These are phyloP conservation scores for Fremontodendron californicum DNA, from an alignment of 345 rosid genomes.

Conservation along the genomic window DNA sequence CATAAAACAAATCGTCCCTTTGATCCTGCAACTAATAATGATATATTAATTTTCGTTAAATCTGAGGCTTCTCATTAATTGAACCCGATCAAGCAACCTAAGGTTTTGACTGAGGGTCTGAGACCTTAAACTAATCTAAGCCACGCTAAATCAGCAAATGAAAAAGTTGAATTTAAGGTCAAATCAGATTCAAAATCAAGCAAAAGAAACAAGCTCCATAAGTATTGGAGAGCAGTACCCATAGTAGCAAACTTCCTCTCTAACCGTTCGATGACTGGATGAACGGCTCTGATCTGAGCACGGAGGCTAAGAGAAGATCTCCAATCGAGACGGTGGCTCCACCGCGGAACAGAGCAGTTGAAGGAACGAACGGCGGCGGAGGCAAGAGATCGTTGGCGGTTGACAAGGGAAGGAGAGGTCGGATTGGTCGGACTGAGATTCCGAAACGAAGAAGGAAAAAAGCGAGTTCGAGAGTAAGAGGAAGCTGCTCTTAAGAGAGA, in stretches of 20 bases:
- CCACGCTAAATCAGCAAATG: background rate
- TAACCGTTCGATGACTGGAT: constrained; percentile 62
- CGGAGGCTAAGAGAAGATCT: constrained; percentile 59
- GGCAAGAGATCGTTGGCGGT: constrained; percentile 48
- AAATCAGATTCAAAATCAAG: background rate
- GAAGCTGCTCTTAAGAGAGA: constrained; percentile 47
- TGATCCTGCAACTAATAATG: background rate
- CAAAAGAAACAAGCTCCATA: constrained; percentile 16
- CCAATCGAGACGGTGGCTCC: constrained; percentile 79
- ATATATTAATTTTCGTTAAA: background rate
- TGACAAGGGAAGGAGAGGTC: constrained; percentile 19
- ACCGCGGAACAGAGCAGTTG: constrained; percentile 47
- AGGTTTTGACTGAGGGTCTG: background rate
- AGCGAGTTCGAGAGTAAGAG: constrained; percentile 37
- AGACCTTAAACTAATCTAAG: background rate
- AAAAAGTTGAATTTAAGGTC: background rate
- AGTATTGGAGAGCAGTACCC: constrained; percentile 48
- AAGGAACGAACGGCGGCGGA: constrained; percentile 46
- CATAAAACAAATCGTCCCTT: background rate
- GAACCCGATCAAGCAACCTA: background rate
- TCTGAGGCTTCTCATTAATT: background rate
- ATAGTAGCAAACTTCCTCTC: constrained; percentile 67
- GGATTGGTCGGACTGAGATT: constrained; percentile 17
- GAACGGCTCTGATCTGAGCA: constrained; percentile 56
- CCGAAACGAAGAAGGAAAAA: constrained; percentile 30